Conservation (phyloP, 2,329 filamentous ascomycete species). For the Penicillium sp. region DNA sequence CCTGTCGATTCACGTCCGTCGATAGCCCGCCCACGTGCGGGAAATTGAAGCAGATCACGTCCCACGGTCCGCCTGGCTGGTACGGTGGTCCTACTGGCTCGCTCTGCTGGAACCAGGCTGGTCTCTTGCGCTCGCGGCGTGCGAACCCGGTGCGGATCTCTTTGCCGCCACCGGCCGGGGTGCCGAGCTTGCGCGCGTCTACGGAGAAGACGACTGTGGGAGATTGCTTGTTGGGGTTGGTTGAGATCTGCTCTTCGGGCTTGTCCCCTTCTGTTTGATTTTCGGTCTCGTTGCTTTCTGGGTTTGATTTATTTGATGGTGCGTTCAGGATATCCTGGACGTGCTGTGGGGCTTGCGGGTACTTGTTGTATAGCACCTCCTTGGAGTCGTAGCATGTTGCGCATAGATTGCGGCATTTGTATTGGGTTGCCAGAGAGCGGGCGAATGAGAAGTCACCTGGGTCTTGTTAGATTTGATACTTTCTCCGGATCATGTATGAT, state of each 20-base stretch:
- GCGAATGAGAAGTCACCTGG: conserved; percentile 48
- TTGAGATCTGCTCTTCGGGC: background rate
- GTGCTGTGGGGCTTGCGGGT: conserved; percentile 66
- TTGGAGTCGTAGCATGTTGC: conserved; percentile 49
- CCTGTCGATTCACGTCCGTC: conserved; percentile 92
- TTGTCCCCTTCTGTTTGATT: conserved; percentile 2
- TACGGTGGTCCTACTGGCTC: conserved; percentile 5
- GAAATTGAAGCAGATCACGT: conserved; percentile 92
- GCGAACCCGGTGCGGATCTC: conserved; percentile 44
- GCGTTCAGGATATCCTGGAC: conserved; percentile 46
- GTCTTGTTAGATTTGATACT: background rate
- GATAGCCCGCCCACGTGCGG: conserved; percentile 90
- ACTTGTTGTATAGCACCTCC: conserved; percentile 63
- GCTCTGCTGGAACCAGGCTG: conserved; percentile 24
- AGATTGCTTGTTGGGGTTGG: background rate
- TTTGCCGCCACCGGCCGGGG: conserved; percentile 40
- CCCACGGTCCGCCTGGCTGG: conserved; percentile 53
- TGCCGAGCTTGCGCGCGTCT: conserved; percentile 45
- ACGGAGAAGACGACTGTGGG: conserved; percentile 44
- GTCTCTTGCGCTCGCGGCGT: conserved; percentile 33
- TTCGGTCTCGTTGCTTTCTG: background rate
- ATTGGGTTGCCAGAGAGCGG: conserved; percentile 42
- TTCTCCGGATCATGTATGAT: background rate
- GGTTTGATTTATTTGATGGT: conserved; percentile 14
- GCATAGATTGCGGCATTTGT: conserved; percentile 42